phyloP scores from a whole-genome alignment of 1,139 yeast species.

The Blastobotrys ciferrii region DNA sequence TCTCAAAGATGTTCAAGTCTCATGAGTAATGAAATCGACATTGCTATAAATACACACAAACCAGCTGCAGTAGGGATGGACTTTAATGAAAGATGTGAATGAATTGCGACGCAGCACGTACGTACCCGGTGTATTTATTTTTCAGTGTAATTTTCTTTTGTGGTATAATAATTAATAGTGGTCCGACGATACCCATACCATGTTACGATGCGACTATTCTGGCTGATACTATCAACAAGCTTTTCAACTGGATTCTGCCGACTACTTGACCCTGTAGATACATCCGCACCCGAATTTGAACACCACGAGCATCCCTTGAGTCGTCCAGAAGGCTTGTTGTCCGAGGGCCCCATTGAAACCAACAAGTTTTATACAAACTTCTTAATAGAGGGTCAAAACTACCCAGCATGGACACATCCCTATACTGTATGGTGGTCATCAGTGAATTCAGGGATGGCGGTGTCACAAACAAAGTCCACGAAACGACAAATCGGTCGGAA shows the following conservation, averaged over 20 bases:
- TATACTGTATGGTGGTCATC: slow-evolving; percentile 64
- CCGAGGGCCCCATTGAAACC: slow-evolving; percentile 47
- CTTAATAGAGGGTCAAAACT: slow-evolving; percentile 60
- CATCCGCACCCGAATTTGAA: slow-evolving; percentile 38
- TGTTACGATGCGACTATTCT: neutral
- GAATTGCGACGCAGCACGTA: neutral
- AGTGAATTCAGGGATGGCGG: slow-evolving; percentile 50
- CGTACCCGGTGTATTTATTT: neutral
- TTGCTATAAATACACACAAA: neutral
- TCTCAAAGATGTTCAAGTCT: neutral
- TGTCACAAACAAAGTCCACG: slow-evolving; percentile 55
- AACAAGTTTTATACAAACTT: slow-evolving; percentile 83
- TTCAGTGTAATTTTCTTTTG: neutral
- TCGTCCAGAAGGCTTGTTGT: slow-evolving; percentile 38
- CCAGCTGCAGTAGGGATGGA: neutral
- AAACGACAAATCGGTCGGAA: slow-evolving; percentile 50
- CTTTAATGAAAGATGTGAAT: neutral
- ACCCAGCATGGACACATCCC: slow-evolving; percentile 78
- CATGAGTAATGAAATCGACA: neutral
- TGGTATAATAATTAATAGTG: neutral
- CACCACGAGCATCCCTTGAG: slow-evolving; percentile 46
- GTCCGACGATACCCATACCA: neutral
- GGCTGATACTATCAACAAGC: neutral
- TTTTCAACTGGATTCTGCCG: neutral
- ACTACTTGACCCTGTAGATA: slow-evolving; percentile 8